Evolutionary conservation across 352 stramenopile genomes (phyloP), one percentile per base, ranked within the genome.

Genomic region (Aphanomyces euteiches): DNA sequence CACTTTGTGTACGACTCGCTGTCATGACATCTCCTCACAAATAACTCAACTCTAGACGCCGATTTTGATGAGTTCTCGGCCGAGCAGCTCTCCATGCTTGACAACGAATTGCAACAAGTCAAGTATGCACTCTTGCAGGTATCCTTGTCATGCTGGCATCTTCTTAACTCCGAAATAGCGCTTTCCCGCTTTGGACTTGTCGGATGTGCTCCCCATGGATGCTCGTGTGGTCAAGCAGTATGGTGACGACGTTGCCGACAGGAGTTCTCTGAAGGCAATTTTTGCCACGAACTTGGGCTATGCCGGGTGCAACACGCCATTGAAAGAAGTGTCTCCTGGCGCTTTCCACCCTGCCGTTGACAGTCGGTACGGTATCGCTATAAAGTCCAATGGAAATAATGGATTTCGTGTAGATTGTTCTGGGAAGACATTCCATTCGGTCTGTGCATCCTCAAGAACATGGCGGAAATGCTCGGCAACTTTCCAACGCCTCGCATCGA

Each of bases 341-440:
- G 76, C 84, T 54, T 96, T 91, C 72, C 85, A 90, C 19, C 90
- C 90, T 38, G 90, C 89, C 15, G 73, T 96, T 48, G 82, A 95
- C 57, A 94, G 82, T 64, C 86, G 77, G 59, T 73, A 66, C n/a
- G n/a, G 28, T 4, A 19, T 57, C 38, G 13, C 1, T 40, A 15
- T 45, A 1, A 66, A 17, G 13, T 21, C 12, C 1, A 61, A 17
- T 54, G 15, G 10, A 40, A 12, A 67, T 8, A 15, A 12, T 41
- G 59, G 10, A 28, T 28, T 69, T n/a, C 5, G 7, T 8, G 34
- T 37, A 69, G 87, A 8, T 76, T 97, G 43, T 97, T 97, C 77
- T 97, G 90, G 90, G 90, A 97, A 60, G 90, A 97, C 72, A 93
- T 97, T 53, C 90, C 90, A 36, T 97, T 94, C 76, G 90, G 90